These are phyloP conservation scores for Ramichloridium luteum DNA, from an alignment of 2,329 filamentous ascomycete species.

Conservation along the genomic window DNA sequence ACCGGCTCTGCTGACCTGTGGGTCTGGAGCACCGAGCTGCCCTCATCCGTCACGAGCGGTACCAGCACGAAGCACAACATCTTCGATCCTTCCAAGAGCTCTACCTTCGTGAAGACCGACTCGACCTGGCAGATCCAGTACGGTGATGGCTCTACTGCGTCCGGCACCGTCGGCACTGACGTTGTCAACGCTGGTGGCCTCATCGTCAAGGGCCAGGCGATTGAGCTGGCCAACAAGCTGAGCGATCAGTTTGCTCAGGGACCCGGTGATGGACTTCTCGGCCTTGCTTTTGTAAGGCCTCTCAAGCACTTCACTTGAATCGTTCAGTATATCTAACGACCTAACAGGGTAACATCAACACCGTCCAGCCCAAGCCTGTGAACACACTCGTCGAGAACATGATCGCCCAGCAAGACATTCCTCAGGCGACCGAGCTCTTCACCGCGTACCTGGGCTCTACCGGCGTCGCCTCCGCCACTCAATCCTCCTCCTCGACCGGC, in stretches of 20 bases:
- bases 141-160: conserved; percentile 53
- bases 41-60: conserved; percentile 6
- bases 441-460: conserved; percentile 50
- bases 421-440: conserved; percentile 45
- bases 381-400: conserved; percentile 58
- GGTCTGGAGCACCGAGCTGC: conserved; percentile 24
- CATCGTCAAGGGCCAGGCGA: conserved; percentile 47
- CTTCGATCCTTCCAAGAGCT: conserved; percentile 50
- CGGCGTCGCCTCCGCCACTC: conserved; percentile 29
- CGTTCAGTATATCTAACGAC: conserved; percentile 56
- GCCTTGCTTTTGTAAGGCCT: conserved; percentile 50
- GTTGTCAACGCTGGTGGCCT: conserved; percentile 50
- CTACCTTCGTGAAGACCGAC: conserved; percentile 43
- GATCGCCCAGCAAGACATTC: conserved; percentile 46
- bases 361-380: conserved; percentile 35
- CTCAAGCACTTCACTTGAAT: conserved; percentile 23
- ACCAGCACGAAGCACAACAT: conserved; percentile 32
- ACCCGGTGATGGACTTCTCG: conserved; percentile 52
- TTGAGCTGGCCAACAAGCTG: conserved; percentile 51
- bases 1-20: conserved; percentile 60
- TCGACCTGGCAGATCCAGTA: conserved; percentile 54
- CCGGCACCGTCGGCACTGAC: conserved; percentile 55
- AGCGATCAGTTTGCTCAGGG: conserved; percentile 46
- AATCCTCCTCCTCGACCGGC: conserved; percentile 9
- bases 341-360: conserved; percentile 25